Conservation (phyloP, 202 grass and related monocot species). For the Carex arenaria region DNA sequence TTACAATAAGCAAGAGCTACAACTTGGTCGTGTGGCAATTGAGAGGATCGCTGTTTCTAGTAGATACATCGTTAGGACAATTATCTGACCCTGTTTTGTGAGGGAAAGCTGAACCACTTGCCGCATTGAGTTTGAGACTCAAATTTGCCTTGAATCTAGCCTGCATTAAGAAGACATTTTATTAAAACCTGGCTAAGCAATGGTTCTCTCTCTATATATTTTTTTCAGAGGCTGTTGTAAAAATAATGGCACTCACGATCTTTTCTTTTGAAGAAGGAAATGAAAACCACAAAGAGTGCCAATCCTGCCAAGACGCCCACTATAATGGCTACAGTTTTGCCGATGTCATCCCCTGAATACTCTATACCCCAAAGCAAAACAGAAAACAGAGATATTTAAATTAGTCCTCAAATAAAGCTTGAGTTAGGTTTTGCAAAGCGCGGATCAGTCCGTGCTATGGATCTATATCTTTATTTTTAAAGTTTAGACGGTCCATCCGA, state of each 20-base stretch:
- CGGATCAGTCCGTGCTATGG: too few species aligned
- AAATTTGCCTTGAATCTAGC: background rate
- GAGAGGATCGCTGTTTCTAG: background rate
- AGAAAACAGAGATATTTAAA: background rate
- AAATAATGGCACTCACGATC: slow-evolving; percentile 33
- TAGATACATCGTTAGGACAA: background rate
- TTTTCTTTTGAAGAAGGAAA: slow-evolving; percentile 62
- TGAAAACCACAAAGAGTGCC: slow-evolving; percentile 69
- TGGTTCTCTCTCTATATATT: background rate
- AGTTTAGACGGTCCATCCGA: too few species aligned
- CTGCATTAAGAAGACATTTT: slow-evolving; percentile 2
- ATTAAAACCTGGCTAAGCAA: background rate
- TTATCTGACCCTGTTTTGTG: background rate
- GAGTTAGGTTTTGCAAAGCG: too few species aligned
- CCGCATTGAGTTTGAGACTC: background rate
- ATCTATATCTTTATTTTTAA: too few species aligned
- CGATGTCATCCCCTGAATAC: slow-evolving; percentile 65
- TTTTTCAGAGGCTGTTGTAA: background rate
- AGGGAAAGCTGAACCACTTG: background rate
- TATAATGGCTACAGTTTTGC: slow-evolving; percentile 74
- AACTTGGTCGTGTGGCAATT: background rate
- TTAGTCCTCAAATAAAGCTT: background rate
- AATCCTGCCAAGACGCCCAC: slow-evolving; percentile 74
- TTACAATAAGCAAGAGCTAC: slow-evolving; percentile 3
- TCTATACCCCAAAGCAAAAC: slow-evolving; percentile 20